These are phyloP conservation scores for Daldinia decipiens DNA, from an alignment of 495 filamentous ascomycete genomes.

Conservation along the genomic window DNA sequence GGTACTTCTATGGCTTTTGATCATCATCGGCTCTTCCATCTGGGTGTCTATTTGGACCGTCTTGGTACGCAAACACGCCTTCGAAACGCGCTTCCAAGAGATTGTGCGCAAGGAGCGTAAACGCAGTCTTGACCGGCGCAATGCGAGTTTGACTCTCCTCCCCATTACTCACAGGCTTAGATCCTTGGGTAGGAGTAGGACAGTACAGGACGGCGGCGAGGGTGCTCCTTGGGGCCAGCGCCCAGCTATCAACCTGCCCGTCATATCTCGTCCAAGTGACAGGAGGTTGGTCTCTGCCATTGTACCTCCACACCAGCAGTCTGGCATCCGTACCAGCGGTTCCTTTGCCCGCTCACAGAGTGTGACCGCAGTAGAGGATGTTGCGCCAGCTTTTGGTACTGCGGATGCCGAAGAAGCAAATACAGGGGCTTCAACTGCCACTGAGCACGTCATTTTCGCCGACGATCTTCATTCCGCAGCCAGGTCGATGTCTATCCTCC, in stretches of 20 bases:
- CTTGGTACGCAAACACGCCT: conserved; percentile 72
- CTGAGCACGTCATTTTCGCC: conserved; percentile 43
- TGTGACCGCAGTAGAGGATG: background rate
- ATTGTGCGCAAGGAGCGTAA: conserved; percentile 63
- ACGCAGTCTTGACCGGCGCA: conserved; percentile 42
- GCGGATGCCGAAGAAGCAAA: background rate
- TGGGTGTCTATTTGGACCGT: conserved; percentile 72
- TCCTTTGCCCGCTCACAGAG: background rate
- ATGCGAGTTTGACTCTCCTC: conserved; percentile 39
- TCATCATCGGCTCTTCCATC: conserved; percentile 77
- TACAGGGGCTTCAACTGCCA: background rate
- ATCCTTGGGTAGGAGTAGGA: conserved; percentile 37
- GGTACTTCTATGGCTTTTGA: conserved; percentile 74
- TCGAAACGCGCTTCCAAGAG: conserved; percentile 71
- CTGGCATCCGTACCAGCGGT: background rate
- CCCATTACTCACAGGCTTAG: conserved; percentile 43
- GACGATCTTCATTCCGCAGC: conserved; percentile 24
- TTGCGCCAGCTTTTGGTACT: background rate
- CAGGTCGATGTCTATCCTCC: conserved; percentile 35
- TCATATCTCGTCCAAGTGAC: conserved; percentile 42
- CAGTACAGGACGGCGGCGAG: conserved; percentile 8
- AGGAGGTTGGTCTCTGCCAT: conserved; percentile 34
- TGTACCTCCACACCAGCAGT: conserved; percentile 16
- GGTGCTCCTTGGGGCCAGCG: conserved; percentile 4
- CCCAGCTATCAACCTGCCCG: conserved; percentile 12